Evolutionary conservation across 768 basidiomycete genomes (phyloP), one percentile per base, ranked within the genome.

Genomic region (Daedalea quercina): DNA sequence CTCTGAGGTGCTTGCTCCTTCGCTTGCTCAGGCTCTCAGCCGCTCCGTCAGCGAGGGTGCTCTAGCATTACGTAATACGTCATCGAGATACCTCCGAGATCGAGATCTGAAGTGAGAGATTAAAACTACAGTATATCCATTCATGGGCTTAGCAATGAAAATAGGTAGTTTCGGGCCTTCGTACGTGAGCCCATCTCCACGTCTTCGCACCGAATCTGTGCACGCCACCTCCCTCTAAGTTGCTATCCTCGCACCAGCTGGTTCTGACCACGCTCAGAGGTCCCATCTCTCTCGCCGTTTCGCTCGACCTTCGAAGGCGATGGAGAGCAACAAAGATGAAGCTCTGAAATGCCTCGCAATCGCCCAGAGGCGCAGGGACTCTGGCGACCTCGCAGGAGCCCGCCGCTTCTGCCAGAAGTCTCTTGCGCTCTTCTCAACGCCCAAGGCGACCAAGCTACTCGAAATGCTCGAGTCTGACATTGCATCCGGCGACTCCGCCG

Each of bases 241-340:
- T 9, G 8, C 31, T 20, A 15, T 15, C 7, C 47, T 22, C 33
- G 26, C 31, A 19, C 31, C 34, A 11, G 28, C 33, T 20, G n/a
- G 34, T 15, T 3, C 19, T 31, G 9, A 13, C 46, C 33, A 9
- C 28, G 28, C 26, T 47, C 45, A n/a, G n/a, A n/a, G n/a, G n/a
- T n/a, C n/a, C n/a, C n/a, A n/a, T n/a, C n/a, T n/a, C n/a, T n/a
- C n/a, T n/a, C n/a, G n/a, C 28, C 28, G 28, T 31, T 31, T 11
- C 28, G n/a, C n/a, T n/a, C n/a, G n/a, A n/a, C 28, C 28, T 11
- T 31, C 28, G 6, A 31, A 11, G 6, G 11, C 28, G 28, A 88
- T 90, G 87, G 87, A 89, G 68, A 84, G 85, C 69, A 95, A 95
- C 76, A 90, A 82, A 60, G 92, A 95, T 65, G 92, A 95, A 69